Percentiles rank a stretch among this genome's conserved stretches.
Evolutionary conservation across 768 basidiomycete species (phyloP).

Genomic region (Calocybe cyanea): DNA sequence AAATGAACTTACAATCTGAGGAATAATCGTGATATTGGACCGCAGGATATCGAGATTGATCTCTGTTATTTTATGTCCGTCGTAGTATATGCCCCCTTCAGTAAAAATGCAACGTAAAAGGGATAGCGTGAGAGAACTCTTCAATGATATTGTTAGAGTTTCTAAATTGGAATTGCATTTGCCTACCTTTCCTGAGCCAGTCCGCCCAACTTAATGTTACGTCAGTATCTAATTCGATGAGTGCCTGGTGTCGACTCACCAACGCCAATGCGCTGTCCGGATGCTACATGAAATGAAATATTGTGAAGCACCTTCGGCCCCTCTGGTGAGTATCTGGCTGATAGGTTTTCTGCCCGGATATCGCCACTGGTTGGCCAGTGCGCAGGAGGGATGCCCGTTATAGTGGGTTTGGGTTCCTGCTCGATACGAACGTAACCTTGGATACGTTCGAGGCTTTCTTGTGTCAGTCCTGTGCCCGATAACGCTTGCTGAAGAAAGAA

Average conservation of each 20-base stretch:
- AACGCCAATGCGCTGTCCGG: constrained; percentile 59
- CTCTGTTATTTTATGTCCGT: constrained; percentile 42
- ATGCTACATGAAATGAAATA: constrained; percentile 46
- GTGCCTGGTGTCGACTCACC: constrained; percentile 16
- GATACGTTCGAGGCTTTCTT: constrained; percentile 60
- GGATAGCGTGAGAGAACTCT: constrained; percentile 57
- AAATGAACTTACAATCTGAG: constrained; percentile 35
- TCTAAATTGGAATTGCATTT: neutral
- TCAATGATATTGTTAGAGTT: neutral
- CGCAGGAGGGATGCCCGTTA: constrained; percentile 51
- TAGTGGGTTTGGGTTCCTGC: constrained; percentile 43
- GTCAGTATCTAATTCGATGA: neutral
- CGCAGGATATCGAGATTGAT: constrained; percentile 57
- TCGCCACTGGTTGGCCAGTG: constrained; percentile 63
- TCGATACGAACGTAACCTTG: constrained; percentile 61
- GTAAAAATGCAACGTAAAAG: constrained; percentile 57
- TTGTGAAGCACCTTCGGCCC: constrained; percentile 54
- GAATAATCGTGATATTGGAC: constrained; percentile 58
- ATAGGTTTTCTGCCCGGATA: constrained; percentile 49
- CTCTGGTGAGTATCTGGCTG: constrained; percentile 51
- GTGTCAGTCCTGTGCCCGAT: neutral
- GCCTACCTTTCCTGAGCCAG: constrained; percentile 42
- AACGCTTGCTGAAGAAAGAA: neutral
- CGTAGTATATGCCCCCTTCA: constrained; percentile 52
- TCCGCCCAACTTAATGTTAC: constrained; percentile 32